phyloP scores from a whole-genome alignment of 1,139 yeast species.

The Pneumocystis jirovecii region DNA sequence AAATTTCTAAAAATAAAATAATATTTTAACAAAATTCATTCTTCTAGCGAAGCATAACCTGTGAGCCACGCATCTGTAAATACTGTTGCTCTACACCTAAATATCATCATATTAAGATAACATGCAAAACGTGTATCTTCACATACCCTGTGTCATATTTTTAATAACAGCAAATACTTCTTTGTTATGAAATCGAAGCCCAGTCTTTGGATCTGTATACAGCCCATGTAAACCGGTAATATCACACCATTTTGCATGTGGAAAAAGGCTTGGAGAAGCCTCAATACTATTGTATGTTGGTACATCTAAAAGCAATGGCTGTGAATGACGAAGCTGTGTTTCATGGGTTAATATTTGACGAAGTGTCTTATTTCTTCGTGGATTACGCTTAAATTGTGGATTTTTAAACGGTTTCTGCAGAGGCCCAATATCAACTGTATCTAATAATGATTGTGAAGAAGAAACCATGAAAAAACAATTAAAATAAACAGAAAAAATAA shows the following conservation, averaged over 20 bases:
- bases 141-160: constrained; percentile 31
- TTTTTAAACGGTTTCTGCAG: constrained; percentile 14
- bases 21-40: not conserved
- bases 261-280: constrained; percentile 81
- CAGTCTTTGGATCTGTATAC: constrained; percentile 64
- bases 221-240: constrained; percentile 75
- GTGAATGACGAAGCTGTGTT: constrained; percentile 7
- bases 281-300: constrained; percentile 43
- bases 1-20: not conserved
- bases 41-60: not conserved
- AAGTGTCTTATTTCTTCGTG: constrained; percentile 50
- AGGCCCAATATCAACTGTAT: not conserved
- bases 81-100: not conserved
- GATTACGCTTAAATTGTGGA: constrained; percentile 9
- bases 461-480: not conserved
- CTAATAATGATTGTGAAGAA: not conserved
- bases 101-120: not conserved
- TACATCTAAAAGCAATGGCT: constrained; percentile 11
- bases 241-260: constrained; percentile 78
- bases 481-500: not conserved
- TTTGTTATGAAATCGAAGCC: constrained; percentile 63
- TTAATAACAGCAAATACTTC: constrained; percentile 73
- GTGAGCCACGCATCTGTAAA: not conserved
- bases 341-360: constrained; percentile 71
- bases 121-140: not conserved